Evolutionary conservation across 2,329 filamentous ascomycete species (phyloP).

Genomic region (Lasiodiplodia sp.): DNA sequence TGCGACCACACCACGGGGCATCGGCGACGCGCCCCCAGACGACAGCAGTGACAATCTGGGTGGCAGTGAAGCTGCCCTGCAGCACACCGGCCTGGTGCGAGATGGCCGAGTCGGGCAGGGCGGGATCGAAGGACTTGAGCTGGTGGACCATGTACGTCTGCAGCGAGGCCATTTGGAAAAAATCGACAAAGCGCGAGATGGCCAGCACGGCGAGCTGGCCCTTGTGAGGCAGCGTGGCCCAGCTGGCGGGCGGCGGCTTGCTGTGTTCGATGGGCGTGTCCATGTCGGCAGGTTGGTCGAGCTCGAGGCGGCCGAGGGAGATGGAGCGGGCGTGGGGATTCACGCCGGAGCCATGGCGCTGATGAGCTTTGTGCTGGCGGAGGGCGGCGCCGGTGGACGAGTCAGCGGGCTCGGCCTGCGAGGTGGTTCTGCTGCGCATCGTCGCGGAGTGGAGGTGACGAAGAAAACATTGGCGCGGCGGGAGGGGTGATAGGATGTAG

Average conservation of each 20-base stretch:
- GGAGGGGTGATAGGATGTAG: not conserved
- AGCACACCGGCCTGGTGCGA: conserved; percentile 52
- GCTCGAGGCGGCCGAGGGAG: conserved; percentile 28
- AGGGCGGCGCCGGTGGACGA: conserved; percentile 27
- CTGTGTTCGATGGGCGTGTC: conserved; percentile 27
- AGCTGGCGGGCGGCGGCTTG: conserved; percentile 39
- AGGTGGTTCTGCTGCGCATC: conserved; percentile 29
- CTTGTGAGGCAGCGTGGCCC: conserved; percentile 51
- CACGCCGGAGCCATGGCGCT: conserved; percentile 29
- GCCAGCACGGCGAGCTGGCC: conserved; percentile 50
- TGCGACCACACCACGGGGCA: conserved; percentile 54
- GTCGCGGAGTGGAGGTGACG: conserved; percentile 13
- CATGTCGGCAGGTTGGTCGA: conserved; percentile 24
- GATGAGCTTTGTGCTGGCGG: conserved; percentile 28
- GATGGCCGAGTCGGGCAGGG: conserved; percentile 56
- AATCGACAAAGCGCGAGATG: conserved; percentile 52
- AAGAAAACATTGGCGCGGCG: not conserved
- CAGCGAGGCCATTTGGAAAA: conserved; percentile 54
- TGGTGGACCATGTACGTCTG: conserved; percentile 56
- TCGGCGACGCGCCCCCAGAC: conserved; percentile 52
- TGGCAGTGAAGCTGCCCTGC: conserved; percentile 51
- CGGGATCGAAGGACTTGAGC: conserved; percentile 50
- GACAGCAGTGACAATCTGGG: conserved; percentile 52
- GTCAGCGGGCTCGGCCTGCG: conserved; percentile 29
- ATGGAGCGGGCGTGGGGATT: conserved; percentile 24